Conservation (phyloP, 75 land plant species). For the Cunninghamia lanceolata region DNA sequence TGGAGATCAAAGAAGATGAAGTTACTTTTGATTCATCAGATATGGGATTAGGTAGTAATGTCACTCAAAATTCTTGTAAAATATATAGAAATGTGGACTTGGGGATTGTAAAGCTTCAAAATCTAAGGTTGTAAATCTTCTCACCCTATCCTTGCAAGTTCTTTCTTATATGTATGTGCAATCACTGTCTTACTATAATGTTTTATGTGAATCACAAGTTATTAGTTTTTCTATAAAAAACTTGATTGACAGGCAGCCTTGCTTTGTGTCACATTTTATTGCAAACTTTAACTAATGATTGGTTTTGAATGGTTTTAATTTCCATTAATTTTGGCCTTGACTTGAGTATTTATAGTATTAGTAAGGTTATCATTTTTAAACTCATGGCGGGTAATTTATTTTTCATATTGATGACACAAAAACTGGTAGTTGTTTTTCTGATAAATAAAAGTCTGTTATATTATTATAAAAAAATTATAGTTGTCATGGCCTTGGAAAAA, state of each 20-base stretch:
- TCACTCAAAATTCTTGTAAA: background rate
- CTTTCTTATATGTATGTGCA: background rate
- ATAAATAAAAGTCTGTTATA: too few species aligned
- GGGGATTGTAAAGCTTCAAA: slow-evolving; percentile 4
- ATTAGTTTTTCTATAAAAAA: background rate
- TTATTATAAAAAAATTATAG: too few species aligned
- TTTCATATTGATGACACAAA: too few species aligned
- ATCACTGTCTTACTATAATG: background rate
- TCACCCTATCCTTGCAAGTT: background rate
- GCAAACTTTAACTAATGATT: background rate
- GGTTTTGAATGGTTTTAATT: background rate
- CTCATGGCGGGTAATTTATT: background rate
- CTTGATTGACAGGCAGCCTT: background rate
- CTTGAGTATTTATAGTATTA: background rate
- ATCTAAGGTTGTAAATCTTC: slow-evolving; percentile 1
- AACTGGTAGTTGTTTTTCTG: background rate
- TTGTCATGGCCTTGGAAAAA: too few species aligned
- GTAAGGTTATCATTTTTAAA: background rate
- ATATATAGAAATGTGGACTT: background rate
- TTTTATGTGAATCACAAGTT: background rate
- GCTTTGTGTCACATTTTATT: background rate
- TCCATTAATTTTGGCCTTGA: background rate
- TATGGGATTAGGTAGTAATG: background rate
- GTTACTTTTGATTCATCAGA: background rate
- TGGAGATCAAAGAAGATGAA: slow-evolving; percentile 6